Conservation (phyloP, 2,329 filamentous ascomycete genomes). For the Gnomoniopsis sp. region DNA sequence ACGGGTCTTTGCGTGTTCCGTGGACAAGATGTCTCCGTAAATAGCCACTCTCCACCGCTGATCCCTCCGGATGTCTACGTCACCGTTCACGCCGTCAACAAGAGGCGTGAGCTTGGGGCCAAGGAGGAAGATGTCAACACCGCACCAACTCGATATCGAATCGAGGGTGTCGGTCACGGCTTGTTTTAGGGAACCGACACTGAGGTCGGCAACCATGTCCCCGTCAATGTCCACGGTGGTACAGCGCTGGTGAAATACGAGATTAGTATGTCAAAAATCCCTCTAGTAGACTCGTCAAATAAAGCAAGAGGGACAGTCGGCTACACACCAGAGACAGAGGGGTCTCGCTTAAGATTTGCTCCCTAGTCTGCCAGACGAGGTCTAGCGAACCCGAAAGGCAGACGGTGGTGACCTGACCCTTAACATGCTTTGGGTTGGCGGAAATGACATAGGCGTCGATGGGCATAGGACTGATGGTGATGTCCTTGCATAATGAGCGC, state of each 20-base stretch:
- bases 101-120: conserved; percentile 84
- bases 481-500: conserved; percentile 74
- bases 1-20: conserved; percentile 94
- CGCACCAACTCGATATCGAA: conserved; percentile 80
- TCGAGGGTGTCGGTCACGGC: conserved; percentile 82
- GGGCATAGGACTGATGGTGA: conserved; percentile 67
- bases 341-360: conserved; percentile 85
- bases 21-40: conserved; percentile 91
- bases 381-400: conserved; percentile 87
- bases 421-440: conserved; percentile 70
- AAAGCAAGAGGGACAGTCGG: conserved; percentile 11
- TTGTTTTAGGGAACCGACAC: conserved; percentile 65
- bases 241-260: conserved; percentile 62
- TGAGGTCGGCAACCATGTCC: conserved; percentile 76
- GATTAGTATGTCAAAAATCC: conserved; percentile 19
- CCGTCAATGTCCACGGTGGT: conserved; percentile 92
- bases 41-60: conserved; percentile 90
- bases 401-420: conserved; percentile 76
- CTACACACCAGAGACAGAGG: conserved; percentile 83
- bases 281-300: conserved; percentile 25
- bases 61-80: conserved; percentile 79
- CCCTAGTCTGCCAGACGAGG: conserved; percentile 82
- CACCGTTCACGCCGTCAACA: conserved; percentile 70
- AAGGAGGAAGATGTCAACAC: conserved; percentile 93
- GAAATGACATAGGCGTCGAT: conserved; percentile 83